Conservation (phyloP, 306 rosid species). For the Luffa acutangula region DNA sequence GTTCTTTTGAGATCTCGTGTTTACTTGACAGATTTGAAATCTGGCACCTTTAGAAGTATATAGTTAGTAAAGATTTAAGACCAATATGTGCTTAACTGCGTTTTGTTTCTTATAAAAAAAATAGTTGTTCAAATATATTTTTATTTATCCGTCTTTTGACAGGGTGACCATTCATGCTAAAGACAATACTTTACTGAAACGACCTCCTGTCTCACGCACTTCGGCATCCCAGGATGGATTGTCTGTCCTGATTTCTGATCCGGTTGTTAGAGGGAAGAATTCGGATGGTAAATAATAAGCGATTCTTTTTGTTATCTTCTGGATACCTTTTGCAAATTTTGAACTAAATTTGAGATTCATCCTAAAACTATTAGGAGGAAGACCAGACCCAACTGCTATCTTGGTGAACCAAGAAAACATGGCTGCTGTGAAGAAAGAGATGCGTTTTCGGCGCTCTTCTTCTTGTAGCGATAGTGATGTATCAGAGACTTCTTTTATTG, state of each 20-base stretch:
- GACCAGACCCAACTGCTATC: slow-evolving; percentile 20
- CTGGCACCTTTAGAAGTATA: neutral
- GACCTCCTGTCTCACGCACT: slow-evolving; percentile 34
- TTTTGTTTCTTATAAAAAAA: too few species aligned
- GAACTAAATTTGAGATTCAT: neutral
- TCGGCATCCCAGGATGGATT: slow-evolving; percentile 40
- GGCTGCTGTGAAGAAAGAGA: slow-evolving; percentile 27
- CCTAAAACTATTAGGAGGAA: slow-evolving; percentile 19
- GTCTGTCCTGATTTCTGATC: slow-evolving; percentile 27
- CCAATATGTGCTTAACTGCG: neutral
- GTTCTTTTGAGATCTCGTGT: neutral
- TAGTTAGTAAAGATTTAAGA: neutral
- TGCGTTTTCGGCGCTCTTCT: slow-evolving; percentile 20
- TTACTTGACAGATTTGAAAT: neutral
- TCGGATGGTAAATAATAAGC: slow-evolving; percentile 24
- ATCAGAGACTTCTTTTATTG: slow-evolving; percentile 45
- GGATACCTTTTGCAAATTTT: neutral
- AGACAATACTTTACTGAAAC: slow-evolving; percentile 36
- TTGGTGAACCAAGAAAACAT: slow-evolving; percentile 19
- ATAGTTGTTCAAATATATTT: neutral
- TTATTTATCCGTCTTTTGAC: neutral
- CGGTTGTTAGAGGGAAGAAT: slow-evolving; percentile 24
- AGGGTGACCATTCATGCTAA: slow-evolving; percentile 25
- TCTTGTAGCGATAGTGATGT: slow-evolving; percentile 31
- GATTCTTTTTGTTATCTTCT: neutral